These are phyloP conservation scores for Arthrocladium fulminans DNA, from an alignment of 2,329 filamentous ascomycete species.

Conservation along the genomic window DNA sequence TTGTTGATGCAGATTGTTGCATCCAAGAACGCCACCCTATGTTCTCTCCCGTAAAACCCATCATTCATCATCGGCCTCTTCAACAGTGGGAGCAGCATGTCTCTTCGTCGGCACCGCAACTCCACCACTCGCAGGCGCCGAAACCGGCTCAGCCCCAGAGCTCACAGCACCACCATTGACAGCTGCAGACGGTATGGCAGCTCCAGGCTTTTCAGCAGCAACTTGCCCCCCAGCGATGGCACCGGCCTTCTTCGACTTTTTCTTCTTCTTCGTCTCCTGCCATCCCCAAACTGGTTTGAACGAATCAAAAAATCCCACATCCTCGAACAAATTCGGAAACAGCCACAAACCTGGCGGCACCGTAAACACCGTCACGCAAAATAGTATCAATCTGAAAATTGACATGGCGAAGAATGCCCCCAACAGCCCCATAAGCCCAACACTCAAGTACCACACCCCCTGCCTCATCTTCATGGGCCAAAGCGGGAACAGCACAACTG, in stretches of 20 bases:
- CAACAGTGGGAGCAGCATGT: slow-evolving; percentile 22
- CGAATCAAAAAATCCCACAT: slow-evolving; percentile 95
- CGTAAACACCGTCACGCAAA: slow-evolving; percentile 82
- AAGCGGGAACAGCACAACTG: slow-evolving; percentile 86
- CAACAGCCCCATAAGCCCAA: slow-evolving; percentile 81
- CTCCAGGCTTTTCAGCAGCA: slow-evolving; percentile 12
- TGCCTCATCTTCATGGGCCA: slow-evolving; percentile 88
- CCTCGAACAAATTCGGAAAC: slow-evolving; percentile 95
- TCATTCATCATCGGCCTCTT: slow-evolving; percentile 23
- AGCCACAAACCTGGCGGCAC: slow-evolving; percentile 88
- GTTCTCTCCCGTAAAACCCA: background rate
- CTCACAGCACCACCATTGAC: slow-evolving; percentile 12
- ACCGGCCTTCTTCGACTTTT: slow-evolving; percentile 46
- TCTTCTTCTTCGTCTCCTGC: slow-evolving; percentile 61
- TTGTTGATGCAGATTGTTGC: background rate
- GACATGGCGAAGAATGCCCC: slow-evolving; percentile 96
- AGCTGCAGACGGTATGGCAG: slow-evolving; percentile 11
- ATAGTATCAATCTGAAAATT: slow-evolving; percentile 90
- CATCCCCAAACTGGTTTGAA: slow-evolving; percentile 96
- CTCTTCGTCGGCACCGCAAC: slow-evolving; percentile 13
- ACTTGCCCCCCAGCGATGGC: slow-evolving; percentile 20
- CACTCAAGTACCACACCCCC: slow-evolving; percentile 94
- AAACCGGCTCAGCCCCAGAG: slow-evolving; percentile 28
- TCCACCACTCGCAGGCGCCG: slow-evolving; percentile 21
- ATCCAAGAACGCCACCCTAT: background rate